Base-by-base conservation (phyloP, 129 eudicot genomes). In the Smallanthus sonchifolius region DNA sequence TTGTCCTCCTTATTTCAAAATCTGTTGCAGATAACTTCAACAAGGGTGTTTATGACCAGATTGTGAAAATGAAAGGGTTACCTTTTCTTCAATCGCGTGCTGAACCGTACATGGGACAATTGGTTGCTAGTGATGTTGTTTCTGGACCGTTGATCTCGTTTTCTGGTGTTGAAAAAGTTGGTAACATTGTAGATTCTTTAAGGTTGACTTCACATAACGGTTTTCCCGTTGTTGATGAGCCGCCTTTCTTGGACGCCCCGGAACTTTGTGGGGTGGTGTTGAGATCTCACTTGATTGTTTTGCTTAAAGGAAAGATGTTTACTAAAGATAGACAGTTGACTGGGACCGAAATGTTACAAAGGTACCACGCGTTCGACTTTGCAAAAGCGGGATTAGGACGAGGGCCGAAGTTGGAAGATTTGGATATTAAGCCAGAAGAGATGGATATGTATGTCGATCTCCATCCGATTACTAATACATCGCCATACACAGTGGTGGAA, bases 361-460 rank as follows among this genome's bases (percentile, higher is more conserved):
- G 75, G 76, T 91, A 82, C 70, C 86, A 80, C 7, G 96, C 97
- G 1, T 79, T 77, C 74, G 99, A 95, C 77, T 95, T 95, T 77
- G 99, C 99, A 7, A 95, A 91, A 85, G 88, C 99, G 0, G 97
- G 99, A 55, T 78, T 91, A 28, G 99, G 99, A 2, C 91, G 82
- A 72, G 99, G 99, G 59, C 89, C 81, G 13, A 85, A 85, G 71
- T 39, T 95, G 73, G 96, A 87, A 74, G 99, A 95, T 81, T 66
- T 95, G 83, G 85, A 83, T 14, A 59, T 95, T 30, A 69, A 64
- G 16, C 83, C 83, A 1, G 92, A 91, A 72, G 99, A 95, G 56
- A 85, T 95, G 99, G 97, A 87, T 67, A 86, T 91, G 96, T 95
- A 85, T 68, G 95, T 95, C 51, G 99, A 95, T 81, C 86, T 95